Base-by-base conservation (phyloP, 2,329 filamentous ascomycete genomes). In the Trichoderma koningiopsis region DNA sequence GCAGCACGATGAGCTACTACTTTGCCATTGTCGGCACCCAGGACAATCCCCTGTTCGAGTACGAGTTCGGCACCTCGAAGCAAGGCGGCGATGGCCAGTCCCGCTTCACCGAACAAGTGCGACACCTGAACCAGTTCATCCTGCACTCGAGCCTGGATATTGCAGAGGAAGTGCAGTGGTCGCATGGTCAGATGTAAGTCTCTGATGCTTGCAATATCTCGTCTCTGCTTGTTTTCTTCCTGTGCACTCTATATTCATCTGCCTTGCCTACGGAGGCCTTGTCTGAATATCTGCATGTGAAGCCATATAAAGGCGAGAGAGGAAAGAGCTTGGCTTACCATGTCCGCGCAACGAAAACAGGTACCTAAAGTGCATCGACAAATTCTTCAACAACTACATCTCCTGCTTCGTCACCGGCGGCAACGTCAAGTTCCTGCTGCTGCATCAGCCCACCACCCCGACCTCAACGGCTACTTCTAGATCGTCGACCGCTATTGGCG, bases 61-160 rank as follows among this genome's bases (percentile, higher is more conserved):
- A 96, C 81, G 94, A 97, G 78, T 99, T 99, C 79, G 96, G 96
- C 76, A 97, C 95, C 49, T 97, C 93, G 52, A 97, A 97, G 81
- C 91, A 94, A 75, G 94, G 95, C 82, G 95, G 95, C 78, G 96
- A 98, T 84, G 96, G 96, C 75, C 86, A 94, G 78, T 88, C 95
- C 71, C 92, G 92, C 77, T 98, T 97, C 85, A 89, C 88, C 70
- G 92, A 97, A 73, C 91, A 96, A 76, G 92, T 95, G 67, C 90
- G 93, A 72, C 93, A 97, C 80, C 91, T 97, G 86, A 97, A 97
- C 83, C 96, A 97, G 81, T 98, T 99, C 83, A 93, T 98, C 78
- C 89, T 97, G 37, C 95, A 99, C 83, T 94, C 93, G 74, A 92
- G 92, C 73, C 85, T 99, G 69, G 96, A 99, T 80, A 93, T 98